Percentiles rank a stretch among this genome's conserved stretches.
These are phyloP conservation scores for Aspergillus arachidicola DNA, from an alignment of 2,329 filamentous ascomycete genomes.

Conservation along the genomic window DNA sequence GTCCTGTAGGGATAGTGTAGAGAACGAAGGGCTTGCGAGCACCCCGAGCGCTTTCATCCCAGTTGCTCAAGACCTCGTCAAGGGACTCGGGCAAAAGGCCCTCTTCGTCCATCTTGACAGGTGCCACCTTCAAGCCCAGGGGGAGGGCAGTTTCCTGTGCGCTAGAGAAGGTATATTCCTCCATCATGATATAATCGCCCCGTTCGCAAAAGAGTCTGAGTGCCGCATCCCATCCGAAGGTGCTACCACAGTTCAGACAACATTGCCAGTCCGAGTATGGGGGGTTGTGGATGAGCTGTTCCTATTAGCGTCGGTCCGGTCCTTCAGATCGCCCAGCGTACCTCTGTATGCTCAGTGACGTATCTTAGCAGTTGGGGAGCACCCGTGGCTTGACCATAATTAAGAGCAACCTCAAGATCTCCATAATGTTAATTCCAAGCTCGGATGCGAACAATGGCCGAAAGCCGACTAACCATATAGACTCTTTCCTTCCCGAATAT, in stretches of 20 bases:
- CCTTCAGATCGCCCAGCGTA: slow-evolving; percentile 21
- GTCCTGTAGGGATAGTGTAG: slow-evolving; percentile 77
- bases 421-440: slow-evolving; percentile 13
- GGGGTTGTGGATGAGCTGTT: slow-evolving; percentile 73
- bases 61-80: slow-evolving; percentile 65
- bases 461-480: slow-evolving; percentile 45
- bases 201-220: slow-evolving; percentile 78
- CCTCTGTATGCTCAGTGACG: slow-evolving; percentile 91
- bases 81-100: slow-evolving; percentile 65
- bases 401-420: slow-evolving; percentile 86
- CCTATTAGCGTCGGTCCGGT: slow-evolving; percentile 12
- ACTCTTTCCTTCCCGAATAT: slow-evolving; percentile 67
- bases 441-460: not conserved
- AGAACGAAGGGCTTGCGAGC: slow-evolving; percentile 67
- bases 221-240: slow-evolving; percentile 79
- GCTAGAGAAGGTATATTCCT: slow-evolving; percentile 88
- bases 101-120: slow-evolving; percentile 66
- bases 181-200: slow-evolving; percentile 78
- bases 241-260: slow-evolving; percentile 81
- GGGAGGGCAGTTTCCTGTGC: slow-evolving; percentile 67
- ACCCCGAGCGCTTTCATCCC: slow-evolving; percentile 61
- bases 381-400: slow-evolving; percentile 88
- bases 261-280: slow-evolving; percentile 91
- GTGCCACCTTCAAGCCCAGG: slow-evolving; percentile 62
- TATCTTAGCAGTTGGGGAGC: slow-evolving; percentile 86